phyloP scores from a whole-genome alignment of 208 protist genomes.

The Crithidia bombi region DNA sequence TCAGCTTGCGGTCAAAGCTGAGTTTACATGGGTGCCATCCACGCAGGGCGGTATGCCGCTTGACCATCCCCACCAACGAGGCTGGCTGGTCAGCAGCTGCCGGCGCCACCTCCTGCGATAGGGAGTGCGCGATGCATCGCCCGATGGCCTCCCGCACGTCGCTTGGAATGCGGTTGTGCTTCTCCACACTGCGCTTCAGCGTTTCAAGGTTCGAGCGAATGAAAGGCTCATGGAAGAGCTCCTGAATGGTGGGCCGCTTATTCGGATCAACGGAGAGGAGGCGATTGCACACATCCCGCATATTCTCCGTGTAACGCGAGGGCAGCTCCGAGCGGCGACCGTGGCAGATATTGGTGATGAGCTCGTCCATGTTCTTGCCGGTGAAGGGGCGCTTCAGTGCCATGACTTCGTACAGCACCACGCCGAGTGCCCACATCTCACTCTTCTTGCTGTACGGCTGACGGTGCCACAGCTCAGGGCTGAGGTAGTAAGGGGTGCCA shows the following conservation, averaged over 20 bases:
- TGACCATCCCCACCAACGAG: constrained; percentile 48
- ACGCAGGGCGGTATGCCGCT: constrained; percentile 72
- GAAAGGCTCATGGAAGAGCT: constrained; percentile 75
- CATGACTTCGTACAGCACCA: constrained; percentile 89
- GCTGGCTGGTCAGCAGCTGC: constrained; percentile 29
- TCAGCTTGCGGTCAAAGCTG: constrained; percentile 45
- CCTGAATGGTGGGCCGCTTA: constrained; percentile 60
- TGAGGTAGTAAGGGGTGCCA: constrained; percentile 92
- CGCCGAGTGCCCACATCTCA: constrained; percentile 93
- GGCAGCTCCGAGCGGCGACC: constrained; percentile 58
- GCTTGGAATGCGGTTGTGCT: constrained; percentile 66
- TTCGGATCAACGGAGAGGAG: constrained; percentile 69
- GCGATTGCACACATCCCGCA: constrained; percentile 60
- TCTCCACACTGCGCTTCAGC: constrained; percentile 77
- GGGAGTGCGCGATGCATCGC: constrained; percentile 58
- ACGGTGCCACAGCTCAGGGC: constrained; percentile 91
- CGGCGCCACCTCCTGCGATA: constrained; percentile 43
- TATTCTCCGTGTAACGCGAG: constrained; percentile 42
- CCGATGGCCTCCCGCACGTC: constrained; percentile 67
- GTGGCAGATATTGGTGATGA: constrained; percentile 86
- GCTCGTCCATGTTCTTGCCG: constrained; percentile 84
- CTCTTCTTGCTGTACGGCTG: constrained; percentile 94
- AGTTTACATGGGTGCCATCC: constrained; percentile 86
- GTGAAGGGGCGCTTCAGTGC: constrained; percentile 82
- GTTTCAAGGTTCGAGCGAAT: constrained; percentile 66